phyloP scores from a whole-genome alignment of 179 eudicot genomes.

The Spinacia oleracea region DNA sequence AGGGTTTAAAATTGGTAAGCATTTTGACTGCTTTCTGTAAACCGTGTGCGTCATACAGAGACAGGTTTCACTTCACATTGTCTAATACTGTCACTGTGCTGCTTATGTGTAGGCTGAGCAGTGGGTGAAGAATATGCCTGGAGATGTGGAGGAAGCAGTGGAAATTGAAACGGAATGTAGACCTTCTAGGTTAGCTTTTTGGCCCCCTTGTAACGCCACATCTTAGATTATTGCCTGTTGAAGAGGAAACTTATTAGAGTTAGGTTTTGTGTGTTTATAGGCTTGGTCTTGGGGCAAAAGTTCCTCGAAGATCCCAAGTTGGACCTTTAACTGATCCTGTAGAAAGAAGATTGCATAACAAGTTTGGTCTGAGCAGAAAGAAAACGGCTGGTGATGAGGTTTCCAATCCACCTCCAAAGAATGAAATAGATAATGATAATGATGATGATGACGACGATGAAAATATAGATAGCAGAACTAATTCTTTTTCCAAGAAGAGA shows the following conservation, averaged over 20 bases:
- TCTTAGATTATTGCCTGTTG: background rate
- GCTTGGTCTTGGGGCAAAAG: slow-evolving; percentile 80
- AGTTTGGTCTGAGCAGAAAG: slow-evolving; percentile 45
- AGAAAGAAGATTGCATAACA: slow-evolving; percentile 52
- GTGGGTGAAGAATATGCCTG: slow-evolving; percentile 37
- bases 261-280: slow-evolving; percentile 33
- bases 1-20: slow-evolving; percentile 37
- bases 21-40: slow-evolving; percentile 1
- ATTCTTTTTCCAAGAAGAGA: slow-evolving; percentile 61
- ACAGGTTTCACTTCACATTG: slow-evolving; percentile 13
- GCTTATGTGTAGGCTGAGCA: slow-evolving; percentile 32
- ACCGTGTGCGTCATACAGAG: background rate
- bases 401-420: slow-evolving; percentile 30
- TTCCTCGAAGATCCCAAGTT: slow-evolving; percentile 44
- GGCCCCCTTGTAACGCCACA: no score
- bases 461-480: slow-evolving; percentile 60
- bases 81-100: background rate
- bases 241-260: background rate
- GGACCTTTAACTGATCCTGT: slow-evolving; percentile 47
- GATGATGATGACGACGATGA: slow-evolving; percentile 52
- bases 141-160: slow-evolving; percentile 29
- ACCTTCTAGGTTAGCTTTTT: slow-evolving; percentile 28
- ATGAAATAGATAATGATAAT: slow-evolving; percentile 28
- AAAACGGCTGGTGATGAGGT: slow-evolving; percentile 41
- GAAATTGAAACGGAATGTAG: slow-evolving; percentile 29